Evolutionary conservation across 768 basidiomycete genomes (phyloP).

Genomic region (Boletus subcaerulescens): DNA sequence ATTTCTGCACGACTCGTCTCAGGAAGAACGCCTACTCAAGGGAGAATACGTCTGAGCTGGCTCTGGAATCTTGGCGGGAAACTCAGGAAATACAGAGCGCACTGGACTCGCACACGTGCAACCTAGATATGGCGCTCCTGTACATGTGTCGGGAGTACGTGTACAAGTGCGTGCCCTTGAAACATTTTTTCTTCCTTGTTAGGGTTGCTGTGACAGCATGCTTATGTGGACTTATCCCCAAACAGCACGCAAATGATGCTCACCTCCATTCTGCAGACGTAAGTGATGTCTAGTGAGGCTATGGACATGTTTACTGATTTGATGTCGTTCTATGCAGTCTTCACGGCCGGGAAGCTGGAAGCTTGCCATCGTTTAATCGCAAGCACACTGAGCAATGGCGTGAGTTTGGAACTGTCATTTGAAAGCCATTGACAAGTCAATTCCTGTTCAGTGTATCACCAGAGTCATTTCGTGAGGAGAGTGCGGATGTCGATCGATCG

Average conservation of each 20-base stretch:
- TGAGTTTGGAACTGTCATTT: conserved; percentile 38
- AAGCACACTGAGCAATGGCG: conserved; percentile 78
- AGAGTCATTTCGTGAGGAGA: conserved; percentile 61
- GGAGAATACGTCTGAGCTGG: conserved; percentile 57
- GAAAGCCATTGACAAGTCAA: conserved; percentile 1
- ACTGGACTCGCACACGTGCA: conserved; percentile 66
- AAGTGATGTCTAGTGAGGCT: conserved; percentile 26
- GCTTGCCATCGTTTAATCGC: conserved; percentile 58
- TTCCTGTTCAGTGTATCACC: conserved; percentile 54
- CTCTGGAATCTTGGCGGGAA: conserved; percentile 64
- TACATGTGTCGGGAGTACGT: conserved; percentile 70
- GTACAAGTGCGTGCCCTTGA: conserved; percentile 55
- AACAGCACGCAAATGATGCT: conserved; percentile 62
- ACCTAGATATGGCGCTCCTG: conserved; percentile 62
- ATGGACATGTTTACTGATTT: neutral
- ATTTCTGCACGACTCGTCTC: conserved; percentile 55
- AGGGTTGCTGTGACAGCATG: conserved; percentile 8
- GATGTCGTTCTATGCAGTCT: conserved; percentile 37
- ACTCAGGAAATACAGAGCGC: conserved; percentile 64
- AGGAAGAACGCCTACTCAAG: conserved; percentile 39
- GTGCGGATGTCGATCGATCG: conserved; percentile 54
- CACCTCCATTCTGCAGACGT: conserved; percentile 64
- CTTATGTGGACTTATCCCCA: conserved; percentile 15
- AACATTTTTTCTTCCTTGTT: conserved; percentile 4
- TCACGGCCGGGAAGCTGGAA: conserved; percentile 47